These are phyloP conservation scores for Fusarium pininemorale DNA, from an alignment of 2,329 filamentous ascomycete genomes.

Conservation along the genomic window DNA sequence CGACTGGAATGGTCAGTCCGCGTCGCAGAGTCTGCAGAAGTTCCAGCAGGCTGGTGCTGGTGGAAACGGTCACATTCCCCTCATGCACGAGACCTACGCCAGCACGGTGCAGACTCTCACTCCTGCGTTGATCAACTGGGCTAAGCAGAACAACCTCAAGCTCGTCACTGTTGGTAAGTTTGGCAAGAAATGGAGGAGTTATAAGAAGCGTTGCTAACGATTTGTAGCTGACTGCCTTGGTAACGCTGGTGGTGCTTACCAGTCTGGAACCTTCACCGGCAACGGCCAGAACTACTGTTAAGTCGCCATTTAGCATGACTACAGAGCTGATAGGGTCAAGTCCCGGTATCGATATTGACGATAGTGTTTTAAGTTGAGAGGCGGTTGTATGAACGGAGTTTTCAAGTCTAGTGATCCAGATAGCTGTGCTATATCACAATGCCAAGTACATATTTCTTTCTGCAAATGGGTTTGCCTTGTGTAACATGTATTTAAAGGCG, in stretches of 20 bases:
- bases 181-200: rapidly evolving
- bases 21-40: slow-evolving; percentile 61
- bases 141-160: slow-evolving; percentile 56
- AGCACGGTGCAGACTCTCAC: slow-evolving; percentile 59
- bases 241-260: slow-evolving; percentile 23
- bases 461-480: rapidly evolving
- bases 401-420: not conserved
- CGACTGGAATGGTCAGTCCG: slow-evolving; percentile 66
- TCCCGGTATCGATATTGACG: rapidly evolving
- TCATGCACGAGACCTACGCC: slow-evolving; percentile 66
- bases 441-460: not conserved
- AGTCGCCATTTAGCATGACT: not conserved
- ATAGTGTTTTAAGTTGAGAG: not conserved
- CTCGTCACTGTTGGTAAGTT: slow-evolving; percentile 61
- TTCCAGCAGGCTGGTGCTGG: slow-evolving; percentile 57
- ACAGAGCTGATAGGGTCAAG: not conserved
- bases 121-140: slow-evolving; percentile 61
- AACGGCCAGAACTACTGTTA: slow-evolving; percentile 23
- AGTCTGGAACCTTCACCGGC: slow-evolving; percentile 16
- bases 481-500: too few species aligned
- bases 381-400: not conserved
- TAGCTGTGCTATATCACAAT: not conserved
- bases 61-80: slow-evolving; percentile 62
- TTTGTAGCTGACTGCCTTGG: slow-evolving; percentile 24
- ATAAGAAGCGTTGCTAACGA: not conserved